Evolutionary conservation across 768 basidiomycete species (phyloP).

Genomic region (Trametes cingulata): DNA sequence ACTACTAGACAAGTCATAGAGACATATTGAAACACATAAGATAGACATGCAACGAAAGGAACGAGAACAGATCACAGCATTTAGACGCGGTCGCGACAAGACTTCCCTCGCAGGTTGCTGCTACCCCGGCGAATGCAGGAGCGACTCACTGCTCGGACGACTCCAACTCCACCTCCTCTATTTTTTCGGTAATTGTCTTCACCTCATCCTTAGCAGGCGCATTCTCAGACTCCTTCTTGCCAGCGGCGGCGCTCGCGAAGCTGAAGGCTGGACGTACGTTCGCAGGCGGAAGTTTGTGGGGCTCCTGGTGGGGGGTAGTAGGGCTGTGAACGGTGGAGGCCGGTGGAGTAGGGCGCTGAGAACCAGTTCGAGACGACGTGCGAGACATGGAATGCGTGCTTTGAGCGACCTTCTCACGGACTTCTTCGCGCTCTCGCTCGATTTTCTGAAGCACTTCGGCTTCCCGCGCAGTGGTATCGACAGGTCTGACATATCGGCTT

Average conservation of each 20-base stretch:
- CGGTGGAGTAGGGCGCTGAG: constrained; percentile 32
- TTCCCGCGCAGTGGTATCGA: constrained; percentile 79
- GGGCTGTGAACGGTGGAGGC: constrained; percentile 35
- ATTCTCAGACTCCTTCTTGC: constrained; percentile 40
- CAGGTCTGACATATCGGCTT: constrained; percentile 53
- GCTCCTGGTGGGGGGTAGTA: constrained; percentile 27
- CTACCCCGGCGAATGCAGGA: neutral
- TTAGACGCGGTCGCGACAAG: constrained; percentile 9
- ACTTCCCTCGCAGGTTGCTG: neutral
- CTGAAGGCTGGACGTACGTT: constrained; percentile 74
- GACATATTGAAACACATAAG: constrained; percentile 26
- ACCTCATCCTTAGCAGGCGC: constrained; percentile 24
- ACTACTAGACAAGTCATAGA: constrained; percentile 14
- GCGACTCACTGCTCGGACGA: constrained; percentile 10
- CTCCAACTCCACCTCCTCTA: constrained; percentile 37
- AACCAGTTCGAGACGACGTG: constrained; percentile 40
- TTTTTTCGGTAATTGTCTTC: constrained; percentile 32
- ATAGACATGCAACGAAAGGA: constrained; percentile 17
- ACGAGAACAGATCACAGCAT: constrained; percentile 23
- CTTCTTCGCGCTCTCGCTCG: constrained; percentile 58
- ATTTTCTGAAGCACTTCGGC: constrained; percentile 71
- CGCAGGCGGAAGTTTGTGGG: constrained; percentile 33
- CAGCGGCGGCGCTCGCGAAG: constrained; percentile 75
- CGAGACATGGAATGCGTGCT: constrained; percentile 43
- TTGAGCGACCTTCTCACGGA: constrained; percentile 36